Percentiles rank a stretch among this genome's conserved stretches.
These are phyloP conservation scores for Mrakia hoshinonis DNA, from an alignment of 768 basidiomycete genomes.

Conservation along the genomic window DNA sequence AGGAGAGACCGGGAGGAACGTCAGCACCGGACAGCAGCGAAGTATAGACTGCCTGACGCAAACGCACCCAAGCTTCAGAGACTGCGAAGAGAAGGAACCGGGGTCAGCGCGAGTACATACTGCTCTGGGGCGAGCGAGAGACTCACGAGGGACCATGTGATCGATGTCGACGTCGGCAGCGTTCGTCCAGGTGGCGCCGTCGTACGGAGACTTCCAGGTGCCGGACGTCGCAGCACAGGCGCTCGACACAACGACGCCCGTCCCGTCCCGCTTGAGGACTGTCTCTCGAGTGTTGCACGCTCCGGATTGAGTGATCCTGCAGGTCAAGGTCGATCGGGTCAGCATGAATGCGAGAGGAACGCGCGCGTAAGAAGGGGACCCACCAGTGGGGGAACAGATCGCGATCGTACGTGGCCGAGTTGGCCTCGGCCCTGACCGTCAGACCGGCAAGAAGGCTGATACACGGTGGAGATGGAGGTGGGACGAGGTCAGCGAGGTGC, in stretches of 20 bases:
- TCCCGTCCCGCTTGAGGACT: constrained; percentile 40
- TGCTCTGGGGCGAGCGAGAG: no score
- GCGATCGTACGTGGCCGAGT: constrained; percentile 18
- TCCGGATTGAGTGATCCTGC: constrained; percentile 11
- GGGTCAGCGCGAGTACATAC: no score
- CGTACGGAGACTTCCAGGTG: constrained; percentile 2
- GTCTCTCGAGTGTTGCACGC: constrained; percentile 14
- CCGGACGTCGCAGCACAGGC: constrained; percentile 38
- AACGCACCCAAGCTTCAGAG: not conserved
- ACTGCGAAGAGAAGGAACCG: not conserved
- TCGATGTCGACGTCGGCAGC: not conserved
- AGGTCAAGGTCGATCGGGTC: not conserved
- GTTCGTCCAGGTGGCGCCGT: constrained; percentile 1
- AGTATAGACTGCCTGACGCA: no score
- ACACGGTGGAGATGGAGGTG: not conserved
- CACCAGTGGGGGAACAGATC: constrained; percentile 27
- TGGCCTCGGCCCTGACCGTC: not conserved
- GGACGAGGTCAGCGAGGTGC: not conserved
- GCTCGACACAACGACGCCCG: constrained; percentile 44
- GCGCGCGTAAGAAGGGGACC: not conserved
- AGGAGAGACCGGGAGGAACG: no score
- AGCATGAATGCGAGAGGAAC: not conserved
- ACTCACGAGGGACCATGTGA: constrained; percentile 3
- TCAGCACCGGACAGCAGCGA: no score
- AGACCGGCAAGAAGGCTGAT: not conserved